A percentile compares a stretch with the other conserved stretches of the same genome.
Conservation (phyloP, 371 early-diverging fungal genomes). For the Lichtheimia ramosa region DNA sequence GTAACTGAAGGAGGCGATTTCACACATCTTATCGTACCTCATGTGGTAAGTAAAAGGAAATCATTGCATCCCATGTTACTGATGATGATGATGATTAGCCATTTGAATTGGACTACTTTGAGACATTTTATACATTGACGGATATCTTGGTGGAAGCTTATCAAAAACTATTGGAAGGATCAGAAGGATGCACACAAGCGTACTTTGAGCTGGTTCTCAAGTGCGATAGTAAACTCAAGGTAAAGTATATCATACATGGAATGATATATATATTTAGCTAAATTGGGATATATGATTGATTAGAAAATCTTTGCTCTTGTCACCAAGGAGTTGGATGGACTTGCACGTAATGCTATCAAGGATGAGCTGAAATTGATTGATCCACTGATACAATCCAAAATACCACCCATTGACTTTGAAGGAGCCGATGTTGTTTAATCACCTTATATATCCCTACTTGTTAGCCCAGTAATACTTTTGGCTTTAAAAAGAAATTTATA, state of each 20-base stretch:
- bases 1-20: slow-evolving; percentile 43
- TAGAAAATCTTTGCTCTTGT: slow-evolving; percentile 54
- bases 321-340: slow-evolving; percentile 55
- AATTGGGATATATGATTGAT: too few species aligned
- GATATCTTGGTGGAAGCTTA: slow-evolving; percentile 52
- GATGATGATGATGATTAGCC: slow-evolving; percentile 27
- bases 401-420: slow-evolving; percentile 51
- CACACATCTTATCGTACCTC: slow-evolving; percentile 45
- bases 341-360: slow-evolving; percentile 56
- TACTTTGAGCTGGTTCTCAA: slow-evolving; percentile 60
- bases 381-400: slow-evolving; percentile 38
- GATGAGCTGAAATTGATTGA: slow-evolving; percentile 54
- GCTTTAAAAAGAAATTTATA: not conserved
- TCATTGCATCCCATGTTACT: not conserved
- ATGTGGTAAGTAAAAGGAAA: slow-evolving; percentile 36
- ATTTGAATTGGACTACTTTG: slow-evolving; percentile 58
- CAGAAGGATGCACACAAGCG: slow-evolving; percentile 41
- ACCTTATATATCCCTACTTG: not conserved
- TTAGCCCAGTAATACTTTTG: not conserved
- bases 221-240: slow-evolving; percentile 57
- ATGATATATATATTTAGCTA: too few species aligned
- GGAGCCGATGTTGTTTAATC: slow-evolving; percentile 24
- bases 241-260: slow-evolving; percentile 3
- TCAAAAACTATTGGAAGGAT: slow-evolving; percentile 41
- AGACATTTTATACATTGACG: slow-evolving; percentile 51